Evolutionary conservation across 805 yeast genomes (phyloP), one percentile per base, ranked within the genome.

Genomic region (Ogataea nitratoaversa): DNA sequence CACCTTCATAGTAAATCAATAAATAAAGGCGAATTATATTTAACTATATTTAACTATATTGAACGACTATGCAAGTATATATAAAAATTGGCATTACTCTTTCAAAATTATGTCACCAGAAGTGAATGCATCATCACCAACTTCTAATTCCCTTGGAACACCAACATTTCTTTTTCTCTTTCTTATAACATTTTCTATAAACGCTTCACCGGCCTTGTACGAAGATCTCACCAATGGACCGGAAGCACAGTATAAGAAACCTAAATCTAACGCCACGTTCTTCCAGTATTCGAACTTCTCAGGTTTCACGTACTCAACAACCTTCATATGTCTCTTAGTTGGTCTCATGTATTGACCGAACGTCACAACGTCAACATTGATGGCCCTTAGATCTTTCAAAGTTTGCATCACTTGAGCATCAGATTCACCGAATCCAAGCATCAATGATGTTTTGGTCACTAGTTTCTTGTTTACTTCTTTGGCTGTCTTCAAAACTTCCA

Each of bases 261-360:
- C 99, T 76, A 91, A 66, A 32, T 85, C 87, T 47, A 83, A 62
- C 0, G 99, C 98, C 8, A 72, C 74, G 41, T 84, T 79, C 56
- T 82, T 88, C 99, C 99, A 93, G 60, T 83, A 73, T 44, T 90
- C 95, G 60, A 93, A 93, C 62, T 88, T 89, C 52, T 86, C 96
- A 2, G 99, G 99, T 19, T 79, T 84, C 16, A 93, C 78, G 56
- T 93, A 93, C 52, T 91, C 97, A 9, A 87, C 96, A 32, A 93
- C 99, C 68, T 90, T 90, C 95, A 93, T 89, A 63, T 93, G 99
- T 58, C 99, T 81, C 66, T 86, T 93, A 2, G 99, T 93, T 33
- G 99, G 99, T 61, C 99, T 77, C 97, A 93, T 93, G 64, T 93
- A 93, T 66, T 93, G 99, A 28, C 99, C 99, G 65, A 93, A 93